Conservation (phyloP, 139 green algal species). For the Picochlorum sp. region DNA sequence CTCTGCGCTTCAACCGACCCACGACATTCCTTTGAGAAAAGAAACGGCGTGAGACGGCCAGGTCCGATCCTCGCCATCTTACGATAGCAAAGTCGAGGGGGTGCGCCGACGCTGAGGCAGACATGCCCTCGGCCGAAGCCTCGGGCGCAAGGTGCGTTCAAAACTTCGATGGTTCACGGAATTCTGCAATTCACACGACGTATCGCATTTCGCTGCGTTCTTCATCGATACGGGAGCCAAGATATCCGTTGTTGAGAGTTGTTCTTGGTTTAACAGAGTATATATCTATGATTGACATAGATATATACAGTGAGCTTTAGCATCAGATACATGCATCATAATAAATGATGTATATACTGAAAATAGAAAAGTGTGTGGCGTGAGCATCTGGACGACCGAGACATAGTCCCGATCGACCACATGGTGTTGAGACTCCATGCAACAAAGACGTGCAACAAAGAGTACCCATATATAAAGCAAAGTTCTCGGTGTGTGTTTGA, state of each 20-base stretch:
- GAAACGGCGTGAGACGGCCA: neutral
- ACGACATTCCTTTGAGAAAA: too few species aligned
- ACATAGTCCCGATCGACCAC: neutral
- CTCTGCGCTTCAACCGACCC: conserved; percentile 32
- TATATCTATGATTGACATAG: too few species aligned
- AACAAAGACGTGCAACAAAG: too few species aligned
- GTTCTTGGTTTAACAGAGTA: conserved; percentile 34
- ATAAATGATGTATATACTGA: too few species aligned
- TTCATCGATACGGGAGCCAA: conserved; percentile 85
- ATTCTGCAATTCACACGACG: conserved; percentile 90
- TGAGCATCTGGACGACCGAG: neutral
- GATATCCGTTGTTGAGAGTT: conserved; percentile 72
- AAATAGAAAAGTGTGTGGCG: neutral
- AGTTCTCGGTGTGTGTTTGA: conserved; percentile 10
- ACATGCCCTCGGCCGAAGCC: conserved; percentile 71
- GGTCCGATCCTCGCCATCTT: neutral
- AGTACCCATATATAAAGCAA: too few species aligned
- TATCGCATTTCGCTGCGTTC: conserved; percentile 93
- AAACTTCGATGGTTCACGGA: conserved; percentile 89
- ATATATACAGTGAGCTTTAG: too few species aligned
- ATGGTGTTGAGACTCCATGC: too few species aligned
- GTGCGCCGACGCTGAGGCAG: conserved; percentile 75
- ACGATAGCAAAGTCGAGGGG: conserved; percentile 37
- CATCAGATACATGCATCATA: too few species aligned
- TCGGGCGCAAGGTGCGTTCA: conserved; percentile 86